Percentiles rank a stretch among this genome's conserved stretches.
Evolutionary conservation across 1,284 basidiomycete species (phyloP).

Genomic region (Ceratobasidium theobromae): DNA sequence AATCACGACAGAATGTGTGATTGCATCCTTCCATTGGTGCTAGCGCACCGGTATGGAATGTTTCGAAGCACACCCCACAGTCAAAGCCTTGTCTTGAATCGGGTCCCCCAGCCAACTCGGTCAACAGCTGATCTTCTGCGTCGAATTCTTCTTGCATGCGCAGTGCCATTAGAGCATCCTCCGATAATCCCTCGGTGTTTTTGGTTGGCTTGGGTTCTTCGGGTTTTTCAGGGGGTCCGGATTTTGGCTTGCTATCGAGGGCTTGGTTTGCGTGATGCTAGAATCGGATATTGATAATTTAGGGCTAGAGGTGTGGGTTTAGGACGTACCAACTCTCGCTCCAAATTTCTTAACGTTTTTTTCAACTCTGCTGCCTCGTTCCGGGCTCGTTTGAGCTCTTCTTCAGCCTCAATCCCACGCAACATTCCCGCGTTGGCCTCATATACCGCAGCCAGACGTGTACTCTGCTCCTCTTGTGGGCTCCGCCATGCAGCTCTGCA

Average conservation of each 20-base stretch:
- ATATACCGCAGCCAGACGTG: conserved; percentile 28
- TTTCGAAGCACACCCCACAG: conserved; percentile 62
- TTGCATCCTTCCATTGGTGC: conserved; percentile 51
- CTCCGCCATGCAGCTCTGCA: conserved; percentile 41
- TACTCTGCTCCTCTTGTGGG: conserved; percentile 2
- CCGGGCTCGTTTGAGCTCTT: conserved; percentile 53
- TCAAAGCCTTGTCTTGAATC: conserved; percentile 48
- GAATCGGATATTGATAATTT: too few species aligned
- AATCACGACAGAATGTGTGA: conserved; percentile 60
- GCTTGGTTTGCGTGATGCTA: conserved; percentile 12
- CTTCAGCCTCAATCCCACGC: conserved; percentile 44
- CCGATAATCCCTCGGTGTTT: conserved; percentile 16
- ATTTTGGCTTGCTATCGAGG: not conserved
- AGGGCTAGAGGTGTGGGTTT: too few species aligned
- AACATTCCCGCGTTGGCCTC: conserved; percentile 32
- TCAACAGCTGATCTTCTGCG: conserved; percentile 49
- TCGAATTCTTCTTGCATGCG: conserved; percentile 51
- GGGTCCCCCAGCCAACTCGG: conserved; percentile 43
- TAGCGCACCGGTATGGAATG: conserved; percentile 50
- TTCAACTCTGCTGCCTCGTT: conserved; percentile 48
- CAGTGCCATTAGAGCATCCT: conserved; percentile 42
- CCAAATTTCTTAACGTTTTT: conserved; percentile 38
- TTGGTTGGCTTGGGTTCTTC: conserved; percentile 23
- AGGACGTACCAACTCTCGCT: conserved; percentile 40
- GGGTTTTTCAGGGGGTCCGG: not conserved